Evolutionary conservation across 305 asterid genomes (phyloP).

Genomic region (Monarda citriodora): DNA sequence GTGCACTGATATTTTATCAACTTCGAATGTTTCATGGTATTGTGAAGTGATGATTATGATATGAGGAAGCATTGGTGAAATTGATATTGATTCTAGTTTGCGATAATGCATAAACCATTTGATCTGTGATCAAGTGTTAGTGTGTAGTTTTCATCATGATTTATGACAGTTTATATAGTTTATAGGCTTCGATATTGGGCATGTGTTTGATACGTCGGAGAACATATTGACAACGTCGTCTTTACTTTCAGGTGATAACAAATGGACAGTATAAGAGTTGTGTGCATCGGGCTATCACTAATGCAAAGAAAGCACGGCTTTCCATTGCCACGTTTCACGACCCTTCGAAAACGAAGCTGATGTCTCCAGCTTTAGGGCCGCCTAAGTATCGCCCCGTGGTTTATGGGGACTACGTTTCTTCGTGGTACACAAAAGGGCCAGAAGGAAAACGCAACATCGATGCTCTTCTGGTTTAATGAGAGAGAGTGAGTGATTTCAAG

Average conservation of each 20-base stretch:
- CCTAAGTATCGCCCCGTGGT: slow-evolving; percentile 61
- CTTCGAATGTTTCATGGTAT: slow-evolving; percentile 9
- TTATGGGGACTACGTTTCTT: slow-evolving; percentile 75
- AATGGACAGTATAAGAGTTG: slow-evolving; percentile 86
- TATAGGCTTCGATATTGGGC: too few relatives aligned
- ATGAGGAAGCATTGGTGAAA: slow-evolving; percentile 9
- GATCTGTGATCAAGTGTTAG: background rate
- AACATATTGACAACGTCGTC: slow-evolving; percentile 8
- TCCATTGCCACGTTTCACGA: slow-evolving; percentile 96
- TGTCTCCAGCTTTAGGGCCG: slow-evolving; percentile 56
- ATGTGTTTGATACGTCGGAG: too few relatives aligned
- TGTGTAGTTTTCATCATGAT: slow-evolving; percentile 7
- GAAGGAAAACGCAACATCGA: slow-evolving; percentile 84
- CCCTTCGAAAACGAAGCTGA: slow-evolving; percentile 65
- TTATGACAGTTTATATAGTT: background rate
- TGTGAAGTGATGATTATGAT: slow-evolving; percentile 12
- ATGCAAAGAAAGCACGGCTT: slow-evolving; percentile 58
- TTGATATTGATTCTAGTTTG: background rate
- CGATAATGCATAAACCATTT: background rate
- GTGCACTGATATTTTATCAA: background rate
- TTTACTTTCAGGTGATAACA: slow-evolving; percentile 59
- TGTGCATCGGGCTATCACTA: slow-evolving; percentile 82
- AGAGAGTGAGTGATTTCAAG: background rate
- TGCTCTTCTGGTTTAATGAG: slow-evolving; percentile 52
- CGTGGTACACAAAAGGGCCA: slow-evolving; percentile 95